Evolutionary conservation across 2,329 filamentous ascomycete species (phyloP).

Genomic region (Colletotrichum euphorbiae): DNA sequence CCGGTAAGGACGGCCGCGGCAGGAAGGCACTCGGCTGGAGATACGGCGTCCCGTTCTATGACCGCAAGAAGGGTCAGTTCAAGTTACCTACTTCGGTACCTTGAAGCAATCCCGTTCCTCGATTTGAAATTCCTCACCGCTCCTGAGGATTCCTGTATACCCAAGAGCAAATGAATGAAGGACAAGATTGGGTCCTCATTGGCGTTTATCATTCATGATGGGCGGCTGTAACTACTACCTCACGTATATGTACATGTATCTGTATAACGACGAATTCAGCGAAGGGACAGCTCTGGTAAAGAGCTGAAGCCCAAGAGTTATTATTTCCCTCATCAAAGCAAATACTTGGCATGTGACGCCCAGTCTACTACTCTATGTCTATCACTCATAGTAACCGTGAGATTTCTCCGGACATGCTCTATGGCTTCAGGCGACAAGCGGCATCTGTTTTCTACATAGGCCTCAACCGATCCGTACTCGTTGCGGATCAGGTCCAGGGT

Average conservation of each 20-base stretch:
- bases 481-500: constrained; percentile 66
- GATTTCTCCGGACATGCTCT: constrained; percentile 61
- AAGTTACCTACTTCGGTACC: constrained; percentile 76
- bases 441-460: constrained; percentile 70
- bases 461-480: constrained; percentile 72
- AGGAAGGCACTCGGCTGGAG: constrained; percentile 67
- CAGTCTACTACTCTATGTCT: constrained; percentile 24
- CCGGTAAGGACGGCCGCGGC: constrained; percentile 65
- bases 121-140: background rate
- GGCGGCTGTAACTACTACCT: constrained; percentile 24
- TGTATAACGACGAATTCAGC: constrained; percentile 30
- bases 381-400: constrained; percentile 52
- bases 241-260: constrained; percentile 33
- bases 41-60: constrained; percentile 72
- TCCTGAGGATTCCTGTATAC: background rate
- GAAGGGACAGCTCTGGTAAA: background rate
- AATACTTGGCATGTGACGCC: constrained; percentile 21
- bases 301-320: constrained; percentile 2
- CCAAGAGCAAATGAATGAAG: background rate
- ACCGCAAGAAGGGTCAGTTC: constrained; percentile 71
- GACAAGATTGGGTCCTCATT: background rate
- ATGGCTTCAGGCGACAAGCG: constrained; percentile 68
- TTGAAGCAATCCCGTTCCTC: constrained; percentile 46
- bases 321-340: constrained; percentile 4
- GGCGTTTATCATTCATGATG: background rate